phyloP scores from a whole-genome alignment of 1,284 basidiomycete species.

The Trametes versicolor region DNA sequence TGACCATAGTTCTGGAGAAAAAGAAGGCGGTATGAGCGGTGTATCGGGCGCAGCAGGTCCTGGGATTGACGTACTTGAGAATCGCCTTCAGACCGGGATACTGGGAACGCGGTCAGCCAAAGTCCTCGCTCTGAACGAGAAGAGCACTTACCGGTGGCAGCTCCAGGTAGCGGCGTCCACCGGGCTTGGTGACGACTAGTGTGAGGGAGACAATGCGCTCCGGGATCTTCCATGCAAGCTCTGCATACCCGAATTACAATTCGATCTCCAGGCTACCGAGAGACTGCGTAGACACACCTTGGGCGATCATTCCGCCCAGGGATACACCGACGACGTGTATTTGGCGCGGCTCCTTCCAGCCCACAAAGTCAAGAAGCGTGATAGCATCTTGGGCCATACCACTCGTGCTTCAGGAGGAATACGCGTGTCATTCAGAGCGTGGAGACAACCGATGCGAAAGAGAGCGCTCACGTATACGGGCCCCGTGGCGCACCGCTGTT shows the following conservation, averaged over 20 bases:
- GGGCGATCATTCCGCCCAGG: slow-evolving; percentile 89
- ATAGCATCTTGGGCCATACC: slow-evolving; percentile 85
- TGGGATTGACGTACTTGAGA: not conserved
- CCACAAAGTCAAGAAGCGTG: slow-evolving; percentile 74
- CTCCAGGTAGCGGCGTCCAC: slow-evolving; percentile 63
- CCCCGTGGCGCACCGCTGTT: slow-evolving; percentile 77
- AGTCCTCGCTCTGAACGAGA: not conserved
- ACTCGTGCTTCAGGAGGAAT: slow-evolving; percentile 60
- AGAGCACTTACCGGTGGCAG: slow-evolving; percentile 62
- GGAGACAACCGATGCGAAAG: too few species aligned
- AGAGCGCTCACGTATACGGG: slow-evolving; percentile 62
- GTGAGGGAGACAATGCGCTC: slow-evolving; percentile 73
- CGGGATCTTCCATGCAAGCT: slow-evolving; percentile 74
- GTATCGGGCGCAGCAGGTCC: too few species aligned
- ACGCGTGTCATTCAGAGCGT: not conserved
- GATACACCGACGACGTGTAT: slow-evolving; percentile 84
- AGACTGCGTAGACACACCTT: slow-evolving; percentile 54
- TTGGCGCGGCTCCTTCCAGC: slow-evolving; percentile 71
- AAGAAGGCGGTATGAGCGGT: not conserved
- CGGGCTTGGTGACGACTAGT: slow-evolving; percentile 78
- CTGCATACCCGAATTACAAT: slow-evolving; percentile 44
- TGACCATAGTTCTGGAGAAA: slow-evolving; percentile 51
- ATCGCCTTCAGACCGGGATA: slow-evolving; percentile 17
- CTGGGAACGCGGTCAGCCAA: slow-evolving; percentile 5
- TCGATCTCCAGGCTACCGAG: not conserved